Evolutionary conservation across 2,329 filamentous ascomycete genomes (phyloP).

Genomic region (Diplodia intermedia): DNA sequence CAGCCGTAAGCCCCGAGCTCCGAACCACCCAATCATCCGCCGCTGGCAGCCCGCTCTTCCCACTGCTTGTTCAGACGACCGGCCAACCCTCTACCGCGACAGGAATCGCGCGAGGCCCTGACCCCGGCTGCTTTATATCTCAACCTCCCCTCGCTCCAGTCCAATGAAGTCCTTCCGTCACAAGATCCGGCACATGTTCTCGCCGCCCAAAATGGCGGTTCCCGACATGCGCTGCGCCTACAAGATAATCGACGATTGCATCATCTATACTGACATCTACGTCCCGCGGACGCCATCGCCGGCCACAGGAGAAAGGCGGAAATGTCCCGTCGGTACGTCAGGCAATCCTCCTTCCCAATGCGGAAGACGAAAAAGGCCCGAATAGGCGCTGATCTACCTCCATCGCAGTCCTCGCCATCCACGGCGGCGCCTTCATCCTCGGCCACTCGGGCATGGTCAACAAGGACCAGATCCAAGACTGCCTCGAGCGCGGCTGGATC

Average conservation of each 20-base stretch:
- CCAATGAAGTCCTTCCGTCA: not conserved
- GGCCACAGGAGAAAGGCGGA: not conserved
- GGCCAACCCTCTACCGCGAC: not conserved
- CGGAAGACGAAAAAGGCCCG: not conserved
- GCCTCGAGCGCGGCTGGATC: slow-evolving; percentile 36
- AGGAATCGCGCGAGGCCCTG: not conserved
- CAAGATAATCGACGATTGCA: slow-evolving; percentile 30
- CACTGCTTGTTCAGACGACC: not conserved
- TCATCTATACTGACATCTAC: slow-evolving; percentile 32
- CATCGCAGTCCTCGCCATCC: slow-evolving; percentile 50
- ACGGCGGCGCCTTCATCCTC: slow-evolving; percentile 56
- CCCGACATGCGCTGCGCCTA: slow-evolving; percentile 29
- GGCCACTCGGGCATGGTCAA: slow-evolving; percentile 36
- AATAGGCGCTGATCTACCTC: not conserved
- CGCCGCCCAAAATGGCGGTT: not conserved
- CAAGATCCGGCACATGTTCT: not conserved
- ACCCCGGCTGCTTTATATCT: not conserved
- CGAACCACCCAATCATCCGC: not conserved
- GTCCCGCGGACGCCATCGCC: slow-evolving; percentile 3
- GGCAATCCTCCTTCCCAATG: slow-evolving; percentile 31
- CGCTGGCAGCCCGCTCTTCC: not conserved
- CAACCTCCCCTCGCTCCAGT: not conserved
- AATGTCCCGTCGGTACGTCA: slow-evolving; percentile 4
- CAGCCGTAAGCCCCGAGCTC: not conserved
- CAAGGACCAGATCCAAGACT: slow-evolving; percentile 35